A percentile compares a stretch with the other conserved stretches of the same genome.
Evolutionary conservation across 306 rosid genomes (phyloP).

Genomic region (Aeschynomene evenia): DNA sequence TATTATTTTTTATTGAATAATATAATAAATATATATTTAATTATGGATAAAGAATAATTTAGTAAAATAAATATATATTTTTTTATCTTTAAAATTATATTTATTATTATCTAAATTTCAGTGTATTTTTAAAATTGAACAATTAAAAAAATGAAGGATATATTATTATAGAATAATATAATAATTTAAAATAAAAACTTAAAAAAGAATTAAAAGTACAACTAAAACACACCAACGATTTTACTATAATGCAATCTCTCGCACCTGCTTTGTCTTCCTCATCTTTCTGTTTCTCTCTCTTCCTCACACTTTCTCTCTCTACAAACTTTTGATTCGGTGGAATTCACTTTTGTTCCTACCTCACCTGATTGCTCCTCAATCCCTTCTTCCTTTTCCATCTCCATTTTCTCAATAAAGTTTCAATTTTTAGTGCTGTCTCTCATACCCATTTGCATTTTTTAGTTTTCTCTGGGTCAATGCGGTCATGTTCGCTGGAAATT

Average conservation of each 20-base stretch:
- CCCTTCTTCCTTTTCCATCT: neutral
- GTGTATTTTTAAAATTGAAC: too few species aligned
- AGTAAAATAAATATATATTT: too few species aligned
- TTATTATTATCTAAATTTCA: too few species aligned
- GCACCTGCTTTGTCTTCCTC: conserved; percentile 22
- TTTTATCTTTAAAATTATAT: too few species aligned
- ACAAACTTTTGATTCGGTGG: conserved; percentile 27
- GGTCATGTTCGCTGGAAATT: conserved; percentile 28
- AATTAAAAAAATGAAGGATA: too few species aligned
- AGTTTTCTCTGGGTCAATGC: conserved; percentile 40
- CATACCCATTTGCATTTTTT: conserved; percentile 29
- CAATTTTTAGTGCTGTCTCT: conserved; percentile 13
- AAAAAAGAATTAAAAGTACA: conserved; percentile 3
- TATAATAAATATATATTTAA: too few species aligned
- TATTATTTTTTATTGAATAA: too few species aligned
- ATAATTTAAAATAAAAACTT: neutral
- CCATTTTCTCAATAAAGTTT: neutral
- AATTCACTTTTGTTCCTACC: conserved; percentile 35
- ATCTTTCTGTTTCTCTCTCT: conserved; percentile 18
- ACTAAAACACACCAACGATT: conserved; percentile 20
- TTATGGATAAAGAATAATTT: too few species aligned
- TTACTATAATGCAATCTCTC: conserved; percentile 25
- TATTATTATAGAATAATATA: neutral
- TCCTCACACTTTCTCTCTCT: conserved; percentile 25
- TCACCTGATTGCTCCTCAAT: conserved; percentile 33